These are phyloP conservation scores for Pseudocercospora eumusae DNA, from an alignment of 2,329 filamentous ascomycete genomes.

Conservation along the genomic window DNA sequence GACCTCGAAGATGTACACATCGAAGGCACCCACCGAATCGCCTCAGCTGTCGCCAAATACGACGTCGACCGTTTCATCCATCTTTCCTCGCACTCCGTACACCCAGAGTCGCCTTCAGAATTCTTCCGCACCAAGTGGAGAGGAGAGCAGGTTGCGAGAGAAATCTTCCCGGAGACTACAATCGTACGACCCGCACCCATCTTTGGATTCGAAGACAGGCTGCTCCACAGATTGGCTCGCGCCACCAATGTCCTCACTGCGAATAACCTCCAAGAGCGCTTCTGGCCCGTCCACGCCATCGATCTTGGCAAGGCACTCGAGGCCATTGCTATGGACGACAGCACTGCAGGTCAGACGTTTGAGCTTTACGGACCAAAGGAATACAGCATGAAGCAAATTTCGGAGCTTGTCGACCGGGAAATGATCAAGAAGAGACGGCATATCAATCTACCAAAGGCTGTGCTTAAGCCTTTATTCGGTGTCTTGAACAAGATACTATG, in stretches of 20 bases:
- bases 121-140: constrained; percentile 89
- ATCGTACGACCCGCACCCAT: constrained; percentile 91
- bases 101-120: constrained; percentile 75
- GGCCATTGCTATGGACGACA: constrained; percentile 86
- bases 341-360: constrained; percentile 83
- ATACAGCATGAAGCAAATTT: constrained; percentile 86
- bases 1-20: constrained; percentile 88
- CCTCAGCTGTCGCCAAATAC: constrained; percentile 93
- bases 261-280: constrained; percentile 90
- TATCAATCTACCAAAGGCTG: constrained; percentile 81
- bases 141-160: constrained; percentile 79
- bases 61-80: constrained; percentile 96
- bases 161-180: constrained; percentile 94
- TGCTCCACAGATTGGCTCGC: constrained; percentile 81
- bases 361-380: constrained; percentile 93
- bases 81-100: constrained; percentile 90
- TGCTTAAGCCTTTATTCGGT: constrained; percentile 73
- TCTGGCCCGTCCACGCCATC: constrained; percentile 87
- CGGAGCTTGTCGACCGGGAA: constrained; percentile 84
- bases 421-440: constrained; percentile 87
- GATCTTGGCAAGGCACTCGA: constrained; percentile 90
- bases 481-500: constrained; percentile 80
- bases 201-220: constrained; percentile 92
- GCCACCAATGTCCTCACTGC: constrained; percentile 80
- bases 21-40: constrained; percentile 88